phyloP scores from a whole-genome alignment of 306 rosid species.

The Senna tora region DNA sequence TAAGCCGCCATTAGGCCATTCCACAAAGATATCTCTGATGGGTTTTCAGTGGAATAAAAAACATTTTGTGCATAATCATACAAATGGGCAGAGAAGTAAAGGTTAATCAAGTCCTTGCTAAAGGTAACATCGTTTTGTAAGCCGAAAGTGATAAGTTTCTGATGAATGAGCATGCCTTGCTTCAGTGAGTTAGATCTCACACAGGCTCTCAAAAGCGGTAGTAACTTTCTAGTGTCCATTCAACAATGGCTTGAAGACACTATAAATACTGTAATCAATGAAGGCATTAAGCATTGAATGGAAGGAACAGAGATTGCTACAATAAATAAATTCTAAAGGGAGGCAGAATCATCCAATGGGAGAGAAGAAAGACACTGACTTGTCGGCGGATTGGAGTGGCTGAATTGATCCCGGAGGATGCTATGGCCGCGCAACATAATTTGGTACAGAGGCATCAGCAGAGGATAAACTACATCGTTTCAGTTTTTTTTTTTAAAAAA shows the following conservation, averaged over 20 bases:
- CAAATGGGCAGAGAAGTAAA: conserved; percentile 59
- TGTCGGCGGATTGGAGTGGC: not conserved
- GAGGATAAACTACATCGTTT: no score
- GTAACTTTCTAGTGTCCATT: conserved; percentile 59
- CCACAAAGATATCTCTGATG: conserved; percentile 66
- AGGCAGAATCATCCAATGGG: conserved; percentile 1
- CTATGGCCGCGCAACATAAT: not conserved
- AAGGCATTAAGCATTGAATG: conserved; percentile 18
- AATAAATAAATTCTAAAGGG: conserved; percentile 4
- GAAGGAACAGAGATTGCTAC: not conserved
- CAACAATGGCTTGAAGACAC: conserved; percentile 21
- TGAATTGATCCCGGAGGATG: not conserved
- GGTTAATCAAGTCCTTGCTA: conserved; percentile 57
- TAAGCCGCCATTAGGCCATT: conserved; percentile 69
- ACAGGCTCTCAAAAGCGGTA: conserved; percentile 55
- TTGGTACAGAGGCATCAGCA: no score
- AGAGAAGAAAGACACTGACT: conserved; percentile 14
- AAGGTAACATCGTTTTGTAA: conserved; percentile 50
- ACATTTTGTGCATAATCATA: conserved; percentile 54
- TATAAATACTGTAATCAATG: conserved; percentile 9
- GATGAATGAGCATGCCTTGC: conserved; percentile 68
- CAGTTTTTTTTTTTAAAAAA: no score
- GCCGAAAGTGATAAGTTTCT: conserved; percentile 65
- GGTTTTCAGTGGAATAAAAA: conserved; percentile 51
- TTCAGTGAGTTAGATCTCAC: conserved; percentile 50